Base-by-base conservation (phyloP, 257 asterid genomes). In the Agastache rugosa region DNA sequence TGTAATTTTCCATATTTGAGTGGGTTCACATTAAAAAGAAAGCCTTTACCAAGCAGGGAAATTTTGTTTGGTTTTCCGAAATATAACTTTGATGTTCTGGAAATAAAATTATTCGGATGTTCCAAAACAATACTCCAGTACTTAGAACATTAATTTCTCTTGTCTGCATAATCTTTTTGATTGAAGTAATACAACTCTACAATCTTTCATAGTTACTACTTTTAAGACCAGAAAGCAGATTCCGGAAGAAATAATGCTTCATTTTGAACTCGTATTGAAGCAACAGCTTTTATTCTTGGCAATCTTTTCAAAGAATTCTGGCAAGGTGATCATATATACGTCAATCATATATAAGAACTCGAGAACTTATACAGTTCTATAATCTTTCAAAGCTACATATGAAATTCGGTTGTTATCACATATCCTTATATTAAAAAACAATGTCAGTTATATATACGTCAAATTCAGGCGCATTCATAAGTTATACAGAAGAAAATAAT, bases 401-500 rank as follows among this genome's bases (percentile, higher is more conserved):
- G 63, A 23, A 54, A 11, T 23, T 11, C 63, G 63, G 31, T 10
- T 19, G 15, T 61, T 34, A 31, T 42, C 35, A 17, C 35, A 68
- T 55, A 41, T 22, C 58, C 47, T n/a, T 35, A 45, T 22, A 23
- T 6, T 8, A 39, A 61, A 59, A 16, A 27, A 12, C 11, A 68
- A 34, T 12, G 12, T 5, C 62, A 12, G 51, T 50, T 75, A 73
- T 16, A 8, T 2, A 35, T 15, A 42, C 15, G 61, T 17, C 27
- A 62, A 75, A 61, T 19, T 22, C 67, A 53, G 29, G 60, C 53
- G 53, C 53, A 45, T 16, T 3, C 53, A 63, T 8, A 56, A 64
- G 19, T 19, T 25, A 56, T 12, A 23, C 39, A 2, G 17, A 37
- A 62, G 45, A 29, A 51, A 25, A 5, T 27, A 35, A 19, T 16